Evolutionary conservation across 139 green algal species (phyloP).

Genomic region (Chlorella sp.): DNA sequence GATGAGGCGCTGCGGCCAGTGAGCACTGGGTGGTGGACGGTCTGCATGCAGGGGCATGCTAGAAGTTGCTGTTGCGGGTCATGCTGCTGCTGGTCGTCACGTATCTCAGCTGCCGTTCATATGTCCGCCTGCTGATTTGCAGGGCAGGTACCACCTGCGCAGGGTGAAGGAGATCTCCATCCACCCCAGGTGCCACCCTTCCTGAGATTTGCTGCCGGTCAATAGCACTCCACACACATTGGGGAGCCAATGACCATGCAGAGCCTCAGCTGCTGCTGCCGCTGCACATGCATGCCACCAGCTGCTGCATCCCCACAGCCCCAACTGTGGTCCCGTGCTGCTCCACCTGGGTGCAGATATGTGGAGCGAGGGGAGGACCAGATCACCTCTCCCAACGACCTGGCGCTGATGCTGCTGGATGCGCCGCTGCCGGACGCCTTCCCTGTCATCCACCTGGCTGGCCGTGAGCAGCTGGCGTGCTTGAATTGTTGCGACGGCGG

Average conservation of each 20-base stretch:
- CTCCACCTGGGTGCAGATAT: neutral
- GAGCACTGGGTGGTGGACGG: neutral
- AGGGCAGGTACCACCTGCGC: conserved; percentile 6
- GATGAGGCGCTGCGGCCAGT: neutral
- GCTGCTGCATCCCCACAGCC: no score
- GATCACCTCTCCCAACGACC: conserved; percentile 20
- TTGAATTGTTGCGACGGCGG: no score
- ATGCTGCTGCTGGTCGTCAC: no score
- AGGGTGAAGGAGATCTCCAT: neutral
- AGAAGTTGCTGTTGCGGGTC: no score
- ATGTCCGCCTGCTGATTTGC: no score
- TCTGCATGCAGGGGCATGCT: no score
- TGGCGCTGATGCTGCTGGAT: conserved; percentile 19
- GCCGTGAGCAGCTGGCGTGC: neutral
- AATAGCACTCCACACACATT: no score
- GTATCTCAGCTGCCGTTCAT: neutral
- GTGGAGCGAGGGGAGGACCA: conserved; percentile 16
- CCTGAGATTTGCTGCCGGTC: no score
- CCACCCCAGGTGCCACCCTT: no score
- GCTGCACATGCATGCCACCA: no score
- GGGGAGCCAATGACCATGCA: no score
- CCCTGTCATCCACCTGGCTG: neutral
- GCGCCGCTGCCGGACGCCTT: neutral
- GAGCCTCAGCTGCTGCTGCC: no score
- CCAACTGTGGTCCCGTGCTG: neutral